Evolutionary conservation across 139 green algal genomes (phyloP), one percentile per base, ranked within the genome.

Genomic region (Tetratostichococcus sp.): DNA sequence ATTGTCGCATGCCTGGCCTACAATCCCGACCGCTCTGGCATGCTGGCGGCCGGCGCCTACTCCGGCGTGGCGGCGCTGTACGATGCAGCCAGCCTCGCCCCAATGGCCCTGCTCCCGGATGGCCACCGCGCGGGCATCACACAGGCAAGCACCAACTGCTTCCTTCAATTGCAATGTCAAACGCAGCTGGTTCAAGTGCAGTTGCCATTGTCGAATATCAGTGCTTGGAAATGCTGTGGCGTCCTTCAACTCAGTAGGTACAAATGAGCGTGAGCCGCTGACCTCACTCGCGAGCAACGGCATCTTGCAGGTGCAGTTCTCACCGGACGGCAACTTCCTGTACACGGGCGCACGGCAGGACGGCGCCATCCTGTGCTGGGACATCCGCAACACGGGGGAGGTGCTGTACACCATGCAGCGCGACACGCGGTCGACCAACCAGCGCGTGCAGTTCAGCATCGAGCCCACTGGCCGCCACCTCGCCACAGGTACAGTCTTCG

Each of bases 401-500:
- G 80, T 79, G 35, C 34, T 97, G 65, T 97, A 96, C 82, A 75
- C 68, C 39, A 68, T 97, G 73, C 43, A 74, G 33, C 80, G 92
- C 0, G 67, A 79, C 31, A 89, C 80, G 1, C 65, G 30, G 0
- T 71, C 22, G 39, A 98, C 94, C 32, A 98, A 98, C 78, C 94
- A 98, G 89, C 85, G 91, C 26, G 91, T 98, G n/a, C 77, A 83
- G 32, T 97, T 97, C 79, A 88, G 94, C 76, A 91, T 98, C n/a
- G 93, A 98, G 73, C 89, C 93, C 0, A 87, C 84, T 31, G 93
- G 93, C 14, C 75, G 89, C 5, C 91, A 97, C 75, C 76, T 97
- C 30, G 84, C 86, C 5, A 91, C 91, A 28, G 92, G 92, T 66
- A 75, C 17, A 35, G n/a, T 59, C 21, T 14, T n/a, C n/a, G n/a